These are phyloP conservation scores for Penicillium digitatum DNA, from an alignment of 2,329 filamentous ascomycete genomes.

Conservation along the genomic window DNA sequence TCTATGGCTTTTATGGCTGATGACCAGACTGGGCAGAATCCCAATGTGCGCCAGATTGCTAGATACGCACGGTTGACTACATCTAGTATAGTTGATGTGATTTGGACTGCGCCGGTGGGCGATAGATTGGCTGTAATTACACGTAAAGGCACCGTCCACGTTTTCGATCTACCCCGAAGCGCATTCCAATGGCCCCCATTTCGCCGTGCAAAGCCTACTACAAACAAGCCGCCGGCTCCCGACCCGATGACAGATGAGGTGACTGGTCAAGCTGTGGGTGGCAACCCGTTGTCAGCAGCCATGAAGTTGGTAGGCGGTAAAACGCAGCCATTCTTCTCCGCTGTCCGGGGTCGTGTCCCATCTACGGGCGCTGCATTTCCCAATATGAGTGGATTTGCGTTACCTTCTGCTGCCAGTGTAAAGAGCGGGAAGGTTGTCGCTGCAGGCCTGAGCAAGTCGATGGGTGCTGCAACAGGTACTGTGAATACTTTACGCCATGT, in stretches of 20 bases:
- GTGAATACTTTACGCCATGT: slow-evolving; percentile 47
- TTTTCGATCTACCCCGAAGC: slow-evolving; percentile 78
- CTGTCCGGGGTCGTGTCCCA: slow-evolving; percentile 54
- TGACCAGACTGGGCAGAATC: slow-evolving; percentile 28
- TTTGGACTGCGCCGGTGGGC: slow-evolving; percentile 77
- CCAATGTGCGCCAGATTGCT: slow-evolving; percentile 72
- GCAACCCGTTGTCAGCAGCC: slow-evolving; percentile 61
- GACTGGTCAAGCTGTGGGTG: slow-evolving; percentile 40
- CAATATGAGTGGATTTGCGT: slow-evolving; percentile 42
- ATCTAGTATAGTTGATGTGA: slow-evolving; percentile 82
- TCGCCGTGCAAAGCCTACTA: slow-evolving; percentile 45
- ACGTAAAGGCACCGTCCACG: slow-evolving; percentile 89
- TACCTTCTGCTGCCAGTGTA: slow-evolving; percentile 46
- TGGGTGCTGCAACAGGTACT: slow-evolving; percentile 48
- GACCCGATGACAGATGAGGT: slow-evolving; percentile 47
- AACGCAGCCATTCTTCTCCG: slow-evolving; percentile 62
- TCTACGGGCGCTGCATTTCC: slow-evolving; percentile 45
- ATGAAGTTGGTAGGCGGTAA: slow-evolving; percentile 63
- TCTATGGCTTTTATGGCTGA: slow-evolving; percentile 38
- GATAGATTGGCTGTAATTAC: slow-evolving; percentile 86
- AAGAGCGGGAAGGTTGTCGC: slow-evolving; percentile 48
- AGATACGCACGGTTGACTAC: slow-evolving; percentile 89
- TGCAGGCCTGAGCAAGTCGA: slow-evolving; percentile 49
- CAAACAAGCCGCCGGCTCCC: slow-evolving; percentile 36
- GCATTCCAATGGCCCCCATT: slow-evolving; percentile 84